Percentiles rank a stretch among this genome's conserved stretches.
Conservation (phyloP, 441 rosid genomes). For the Lagerstroemia fauriei region DNA sequence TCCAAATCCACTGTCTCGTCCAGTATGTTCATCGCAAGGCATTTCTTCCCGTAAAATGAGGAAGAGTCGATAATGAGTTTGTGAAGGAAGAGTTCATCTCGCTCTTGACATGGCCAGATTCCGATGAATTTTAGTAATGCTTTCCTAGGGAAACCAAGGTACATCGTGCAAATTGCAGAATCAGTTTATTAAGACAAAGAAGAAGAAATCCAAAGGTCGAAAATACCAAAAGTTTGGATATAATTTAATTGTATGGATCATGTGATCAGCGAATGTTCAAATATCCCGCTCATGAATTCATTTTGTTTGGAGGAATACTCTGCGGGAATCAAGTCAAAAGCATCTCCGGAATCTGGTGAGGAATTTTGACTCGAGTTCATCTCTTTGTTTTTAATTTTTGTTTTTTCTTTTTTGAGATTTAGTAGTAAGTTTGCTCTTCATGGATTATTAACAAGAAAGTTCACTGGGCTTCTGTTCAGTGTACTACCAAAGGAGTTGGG, state of each 20-base stretch:
- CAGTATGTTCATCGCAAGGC: no score
- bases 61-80: slow-evolving; percentile 58
- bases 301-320: background rate
- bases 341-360: slow-evolving; percentile 76
- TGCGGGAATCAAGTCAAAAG: slow-evolving; percentile 62
- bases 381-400: no score
- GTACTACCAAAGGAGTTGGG: slow-evolving; percentile 47
- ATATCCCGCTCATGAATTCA: background rate
- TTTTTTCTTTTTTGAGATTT: background rate
- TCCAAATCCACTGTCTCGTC: no score
- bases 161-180: slow-evolving; percentile 3
- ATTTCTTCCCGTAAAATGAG: no score
- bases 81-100: slow-evolving; percentile 65
- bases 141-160: slow-evolving; percentile 69
- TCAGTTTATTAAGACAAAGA: background rate
- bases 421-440: background rate
- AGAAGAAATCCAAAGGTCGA: no score
- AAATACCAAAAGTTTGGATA: background rate
- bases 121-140: slow-evolving; percentile 73
- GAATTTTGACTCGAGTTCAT: background rate
- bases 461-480: slow-evolving; percentile 19
- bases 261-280: background rate
- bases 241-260: no score
- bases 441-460: background rate
- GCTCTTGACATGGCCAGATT: slow-evolving; percentile 60